A percentile compares a stretch with the other conserved stretches of the same genome.
phyloP scores from a whole-genome alignment of 192 early-diverging fungal species.

The Chytriomyces sp. region DNA sequence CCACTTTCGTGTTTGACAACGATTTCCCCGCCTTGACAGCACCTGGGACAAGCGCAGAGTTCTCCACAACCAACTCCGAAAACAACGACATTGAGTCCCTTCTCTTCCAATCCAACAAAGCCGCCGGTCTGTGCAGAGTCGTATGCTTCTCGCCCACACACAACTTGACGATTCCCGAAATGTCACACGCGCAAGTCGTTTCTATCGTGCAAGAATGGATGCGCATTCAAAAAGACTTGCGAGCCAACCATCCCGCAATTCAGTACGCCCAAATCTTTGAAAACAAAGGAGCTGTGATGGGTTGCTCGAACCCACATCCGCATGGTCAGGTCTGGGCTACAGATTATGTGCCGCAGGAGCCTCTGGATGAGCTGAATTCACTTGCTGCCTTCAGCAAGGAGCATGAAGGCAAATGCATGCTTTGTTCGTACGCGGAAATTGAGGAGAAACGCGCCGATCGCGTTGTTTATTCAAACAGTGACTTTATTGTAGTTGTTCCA shows the following conservation, averaged over 20 bases:
- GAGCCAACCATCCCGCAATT: conserved; percentile 53
- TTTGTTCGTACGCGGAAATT: conserved; percentile 79
- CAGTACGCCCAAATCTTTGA: conserved; percentile 95
- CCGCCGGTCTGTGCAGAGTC: conserved; percentile 81
- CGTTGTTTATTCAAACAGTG: conserved; percentile 78
- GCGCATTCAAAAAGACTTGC: conserved; percentile 60
- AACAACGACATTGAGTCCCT: background rate
- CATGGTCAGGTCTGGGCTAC: conserved; percentile 94
- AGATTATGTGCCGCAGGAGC: conserved; percentile 82
- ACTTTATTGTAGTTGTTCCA: conserved; percentile 84
- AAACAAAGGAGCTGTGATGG: conserved; percentile 96
- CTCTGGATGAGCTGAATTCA: conserved; percentile 70
- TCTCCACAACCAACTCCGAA: background rate
- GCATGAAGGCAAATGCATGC: conserved; percentile 65
- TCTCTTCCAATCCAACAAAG: conserved; percentile 46
- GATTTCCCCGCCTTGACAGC: conserved; percentile 87
- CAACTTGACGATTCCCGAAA: conserved; percentile 87
- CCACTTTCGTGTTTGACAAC: conserved; percentile 89
- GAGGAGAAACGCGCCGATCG: conserved; percentile 66
- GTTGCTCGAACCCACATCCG: conserved; percentile 96
- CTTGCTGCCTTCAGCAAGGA: conserved; percentile 65
- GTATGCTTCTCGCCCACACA: conserved; percentile 91
- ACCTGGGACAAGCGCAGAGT: background rate
- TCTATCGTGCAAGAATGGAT: conserved; percentile 78
- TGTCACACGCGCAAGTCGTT: conserved; percentile 69